Evolutionary conservation across 2,329 filamentous ascomycete species (phyloP).

Genomic region (Berkeleyomyces basicola): DNA sequence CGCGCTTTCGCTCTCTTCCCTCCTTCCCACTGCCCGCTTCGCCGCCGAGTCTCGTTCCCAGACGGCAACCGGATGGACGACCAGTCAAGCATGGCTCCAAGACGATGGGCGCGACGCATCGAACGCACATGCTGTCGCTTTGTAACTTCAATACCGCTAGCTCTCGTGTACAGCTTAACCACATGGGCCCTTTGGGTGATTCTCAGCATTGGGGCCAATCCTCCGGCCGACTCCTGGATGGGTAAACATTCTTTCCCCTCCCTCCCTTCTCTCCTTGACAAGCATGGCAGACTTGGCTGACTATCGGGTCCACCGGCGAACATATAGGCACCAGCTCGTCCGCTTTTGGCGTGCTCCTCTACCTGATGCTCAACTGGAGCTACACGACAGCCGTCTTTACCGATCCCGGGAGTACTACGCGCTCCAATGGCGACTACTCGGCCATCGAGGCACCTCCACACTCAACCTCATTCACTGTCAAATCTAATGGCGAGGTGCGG

Average conservation of each 20-base stretch:
- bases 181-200: slow-evolving; percentile 89
- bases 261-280: background rate
- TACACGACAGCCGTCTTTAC: slow-evolving; percentile 93
- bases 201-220: slow-evolving; percentile 49
- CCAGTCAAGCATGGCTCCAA: slow-evolving; percentile 29
- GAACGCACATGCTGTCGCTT: slow-evolving; percentile 74
- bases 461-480: slow-evolving; percentile 74
- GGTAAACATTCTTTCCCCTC: slow-evolving; percentile 28
- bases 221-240: slow-evolving; percentile 37
- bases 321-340: slow-evolving; percentile 37
- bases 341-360: slow-evolving; percentile 51
- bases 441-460: slow-evolving; percentile 33
- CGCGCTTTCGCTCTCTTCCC: background rate
- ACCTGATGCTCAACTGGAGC: slow-evolving; percentile 64
- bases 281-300: background rate
- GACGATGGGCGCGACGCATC: slow-evolving; percentile 48
- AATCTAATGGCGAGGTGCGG: slow-evolving; percentile 68
- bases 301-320: background rate
- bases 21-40: slow-evolving; percentile 14
- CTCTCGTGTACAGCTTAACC: slow-evolving; percentile 78
- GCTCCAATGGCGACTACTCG: slow-evolving; percentile 52
- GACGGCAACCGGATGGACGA: slow-evolving; percentile 15
- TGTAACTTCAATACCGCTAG: slow-evolving; percentile 69
- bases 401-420: slow-evolving; percentile 57
- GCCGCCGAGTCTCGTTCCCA: slow-evolving; percentile 14